Conservation (phyloP, 2,329 filamentous ascomycete species). For the Botrytis sinoallii region DNA sequence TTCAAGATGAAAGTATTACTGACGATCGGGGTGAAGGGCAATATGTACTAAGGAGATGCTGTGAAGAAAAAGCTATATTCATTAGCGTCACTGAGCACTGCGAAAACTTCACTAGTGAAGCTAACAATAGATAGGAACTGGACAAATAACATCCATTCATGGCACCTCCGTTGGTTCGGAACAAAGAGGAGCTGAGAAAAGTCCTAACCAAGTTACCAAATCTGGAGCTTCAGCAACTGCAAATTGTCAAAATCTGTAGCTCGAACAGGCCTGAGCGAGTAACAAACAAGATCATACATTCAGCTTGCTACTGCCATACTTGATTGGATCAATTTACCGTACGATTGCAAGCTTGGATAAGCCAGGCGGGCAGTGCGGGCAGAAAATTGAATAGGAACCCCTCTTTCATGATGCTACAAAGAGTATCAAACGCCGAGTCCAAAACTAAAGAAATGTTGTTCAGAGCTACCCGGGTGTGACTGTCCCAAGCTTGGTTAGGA, state of each 20-base stretch:
- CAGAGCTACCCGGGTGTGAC: neutral
- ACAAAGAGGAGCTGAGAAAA: conserved; percentile 3
- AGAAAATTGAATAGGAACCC: neutral
- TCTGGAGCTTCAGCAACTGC: conserved; percentile 6
- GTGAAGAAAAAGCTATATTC: neutral
- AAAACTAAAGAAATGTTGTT: conserved; percentile 1
- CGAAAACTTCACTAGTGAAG: neutral
- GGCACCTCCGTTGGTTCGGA: neutral
- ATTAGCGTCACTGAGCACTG: neutral
- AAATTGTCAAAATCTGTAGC: neutral
- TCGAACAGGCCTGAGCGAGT: conserved; percentile 1
- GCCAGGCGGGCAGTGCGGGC: neutral
- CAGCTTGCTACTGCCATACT: neutral
- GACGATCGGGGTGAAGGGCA: neutral
- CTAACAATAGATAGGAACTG: neutral
- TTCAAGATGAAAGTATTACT: neutral
- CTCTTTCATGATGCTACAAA: neutral
- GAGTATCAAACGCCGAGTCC: conserved; percentile 3
- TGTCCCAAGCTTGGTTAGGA: neutral
- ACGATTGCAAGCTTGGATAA: neutral
- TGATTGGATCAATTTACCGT: neutral
- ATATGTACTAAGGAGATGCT: neutral
- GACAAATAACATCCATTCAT: neutral
- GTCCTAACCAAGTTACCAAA: neutral
- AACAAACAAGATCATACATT: neutral